A percentile compares a stretch with the other conserved stretches of the same genome.
These are phyloP conservation scores for Colletotrichum ledebouriae DNA, from an alignment of 2,329 filamentous ascomycete species.

Conservation along the genomic window DNA sequence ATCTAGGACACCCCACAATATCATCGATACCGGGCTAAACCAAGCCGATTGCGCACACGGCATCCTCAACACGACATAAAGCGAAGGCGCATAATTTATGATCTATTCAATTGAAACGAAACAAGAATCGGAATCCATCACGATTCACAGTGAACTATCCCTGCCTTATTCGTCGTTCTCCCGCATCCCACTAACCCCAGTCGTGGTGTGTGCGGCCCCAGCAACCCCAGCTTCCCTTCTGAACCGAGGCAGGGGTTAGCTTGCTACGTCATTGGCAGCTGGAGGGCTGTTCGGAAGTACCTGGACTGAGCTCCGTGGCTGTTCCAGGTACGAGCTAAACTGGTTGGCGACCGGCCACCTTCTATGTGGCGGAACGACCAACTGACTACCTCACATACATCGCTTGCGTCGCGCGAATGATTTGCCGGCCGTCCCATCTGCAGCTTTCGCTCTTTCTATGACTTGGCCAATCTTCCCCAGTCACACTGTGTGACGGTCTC, in stretches of 20 bases:
- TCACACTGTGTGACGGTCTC: constrained; percentile 1
- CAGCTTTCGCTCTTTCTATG: constrained; percentile 17
- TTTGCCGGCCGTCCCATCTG: constrained; percentile 1
- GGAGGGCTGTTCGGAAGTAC: neutral
- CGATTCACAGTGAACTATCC: constrained; percentile 10
- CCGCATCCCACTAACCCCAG: constrained; percentile 30
- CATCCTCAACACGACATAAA: constrained; percentile 18
- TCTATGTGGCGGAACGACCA: constrained; percentile 11
- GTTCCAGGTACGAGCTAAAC: constrained; percentile 20
- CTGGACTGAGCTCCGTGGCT: constrained; percentile 3
- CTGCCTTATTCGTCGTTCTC: constrained; percentile 11
- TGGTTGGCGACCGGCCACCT: neutral
- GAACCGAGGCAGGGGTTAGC: constrained; percentile 36
- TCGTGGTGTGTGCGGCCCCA: constrained; percentile 12
- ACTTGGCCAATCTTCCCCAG: constrained; percentile 1
- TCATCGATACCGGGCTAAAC: constrained; percentile 6
- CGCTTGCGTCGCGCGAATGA: neutral
- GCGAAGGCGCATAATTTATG: constrained; percentile 28
- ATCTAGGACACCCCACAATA: constrained; percentile 1
- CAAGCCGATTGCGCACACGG: neutral
- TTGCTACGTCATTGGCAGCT: constrained; percentile 41
- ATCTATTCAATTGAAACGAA: constrained; percentile 14
- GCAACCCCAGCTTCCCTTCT: constrained; percentile 30
- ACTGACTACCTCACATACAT: neutral
- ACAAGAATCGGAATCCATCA: constrained; percentile 1